Base-by-base conservation (phyloP, 192 early-diverging fungal genomes). In the Haplosporangium gracile region DNA sequence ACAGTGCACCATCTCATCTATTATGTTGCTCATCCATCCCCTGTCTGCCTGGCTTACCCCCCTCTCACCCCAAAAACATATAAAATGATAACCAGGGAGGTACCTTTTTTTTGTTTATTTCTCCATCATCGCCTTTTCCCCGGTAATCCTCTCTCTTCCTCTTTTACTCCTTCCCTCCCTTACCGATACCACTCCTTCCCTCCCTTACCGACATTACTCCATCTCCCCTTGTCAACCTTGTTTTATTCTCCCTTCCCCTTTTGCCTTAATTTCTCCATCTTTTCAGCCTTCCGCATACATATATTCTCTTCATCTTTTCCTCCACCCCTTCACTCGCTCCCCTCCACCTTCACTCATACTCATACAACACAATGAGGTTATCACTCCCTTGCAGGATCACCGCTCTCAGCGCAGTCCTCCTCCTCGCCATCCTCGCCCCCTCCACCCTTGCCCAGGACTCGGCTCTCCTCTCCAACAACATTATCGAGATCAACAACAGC, bases 71-170 rank as follows among this genome's bases (percentile, higher is more conserved):
- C 11, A 45, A 45, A 51, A 51, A 51, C 49, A 51, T 65, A 65
- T 65, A 65, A n/a, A 65, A 32, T 2, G 8, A 65, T 65, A 15
- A 16, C 60, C 60, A 15, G 9, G 10, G 10, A 15, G 60, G 60
- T 65, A 60, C 55, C 11, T 29, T 29, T 11, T 32, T 34, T 70
- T 36, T 20, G 7, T 69, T 69, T 36, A 39, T 39, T 18, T 16
- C 6, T 13, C 4, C 22, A 9, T 32, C 42, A 60, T 11, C 73
- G 10, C 32, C 32, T 51, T 57, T 73, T 75, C 74, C 74, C 49
- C 74, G 74, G 74, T 75, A 75, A 75, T 55, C 39, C 39, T 49
- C 32, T 24, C 18, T 38, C 20, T 49, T 38, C 49, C 38, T 55
- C 49, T 13, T 36, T 55, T 34, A 18, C 18, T 47, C 15, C 72